Evolutionary conservation across 805 yeast genomes (phyloP), one percentile per base, ranked within the genome.

Genomic region (Wickerhamomyces bisporus): DNA sequence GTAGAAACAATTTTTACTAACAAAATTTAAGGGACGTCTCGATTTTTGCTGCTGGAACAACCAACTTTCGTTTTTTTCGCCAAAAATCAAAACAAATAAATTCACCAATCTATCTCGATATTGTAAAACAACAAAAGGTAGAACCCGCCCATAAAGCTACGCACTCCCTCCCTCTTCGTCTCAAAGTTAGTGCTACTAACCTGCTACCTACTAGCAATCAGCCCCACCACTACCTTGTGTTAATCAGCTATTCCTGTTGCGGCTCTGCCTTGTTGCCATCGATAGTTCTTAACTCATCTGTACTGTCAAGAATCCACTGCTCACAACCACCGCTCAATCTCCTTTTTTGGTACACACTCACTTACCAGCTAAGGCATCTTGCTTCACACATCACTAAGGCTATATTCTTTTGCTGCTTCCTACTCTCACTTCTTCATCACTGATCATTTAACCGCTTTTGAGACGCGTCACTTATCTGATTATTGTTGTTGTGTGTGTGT

Each of bases 41-140:
- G n/a, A n/a, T n/a, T n/a, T 15, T 6, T 6, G 18, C 15, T 27
- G 30, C 15, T 27, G 30, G 14, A n/a, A 27, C 30, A 27, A 27
- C 24, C 32, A n/a, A 11, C 7, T 29, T 29, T 18, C 17, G 9
- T 5, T 5, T 19, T 20, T 26, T 14, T 14, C 14, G 21, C n/a
- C n/a, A 16, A 23, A 27, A 34, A 34, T 25, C 37, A 34, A 34
- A 34, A 27, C 37, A 34, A 34, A 34, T 30, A 30, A 30, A 30
- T 30, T 13, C 16, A 18, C 13, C 23, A 20, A 20, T 19, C 27
- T 12, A 26, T 28, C 27, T 24, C 11, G 18, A 16, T 6, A 27
- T 14, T 10, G 11, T 23, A 8, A 23, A 31, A 18, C 21, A 7
- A 8, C 8, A 28, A 16, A 15, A 5, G 26, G 25, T 14, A 23